phyloP scores from a whole-genome alignment of 208 protist species.

The Leishmania guyanensis region DNA sequence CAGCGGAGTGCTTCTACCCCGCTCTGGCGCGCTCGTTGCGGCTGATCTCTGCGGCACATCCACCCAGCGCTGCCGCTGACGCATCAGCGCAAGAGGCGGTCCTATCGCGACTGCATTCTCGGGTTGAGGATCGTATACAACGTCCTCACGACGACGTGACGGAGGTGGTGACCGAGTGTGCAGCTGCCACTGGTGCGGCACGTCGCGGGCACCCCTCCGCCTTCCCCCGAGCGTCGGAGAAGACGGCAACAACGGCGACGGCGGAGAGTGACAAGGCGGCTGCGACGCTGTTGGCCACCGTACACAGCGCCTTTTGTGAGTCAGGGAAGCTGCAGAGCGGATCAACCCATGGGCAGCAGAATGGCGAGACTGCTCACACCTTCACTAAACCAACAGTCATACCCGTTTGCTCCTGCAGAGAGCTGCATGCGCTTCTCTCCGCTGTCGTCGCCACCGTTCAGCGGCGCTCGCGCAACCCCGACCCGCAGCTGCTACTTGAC shows the following conservation, averaged over 20 bases:
- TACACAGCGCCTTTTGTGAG: neutral
- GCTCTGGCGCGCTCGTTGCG: constrained; percentile 2
- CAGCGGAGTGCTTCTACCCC: constrained; percentile 30
- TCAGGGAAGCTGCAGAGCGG: neutral
- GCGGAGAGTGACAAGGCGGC: constrained; percentile 3
- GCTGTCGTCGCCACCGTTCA: constrained; percentile 7
- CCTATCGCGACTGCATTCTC: neutral
- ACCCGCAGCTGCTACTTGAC: neutral
- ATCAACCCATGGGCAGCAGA: neutral
- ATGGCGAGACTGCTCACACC: neutral
- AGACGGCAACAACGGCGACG: neutral
- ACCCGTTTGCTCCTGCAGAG: neutral
- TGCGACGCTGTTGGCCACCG: neutral
- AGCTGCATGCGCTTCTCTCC: constrained; percentile 15
- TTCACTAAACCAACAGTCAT: neutral
- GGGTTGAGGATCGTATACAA: neutral
- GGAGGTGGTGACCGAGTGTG: constrained; percentile 14
- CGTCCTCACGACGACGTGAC: neutral
- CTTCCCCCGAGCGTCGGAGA: neutral
- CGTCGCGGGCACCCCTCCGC: neutral
- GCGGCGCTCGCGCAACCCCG: neutral
- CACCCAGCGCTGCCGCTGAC: neutral
- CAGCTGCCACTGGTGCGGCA: neutral
- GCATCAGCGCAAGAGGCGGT: neutral
- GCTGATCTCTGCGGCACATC: neutral